Evolutionary conservation across 345 rosid species (phyloP), one percentile per base, ranked within the genome.

Genomic region (Eucalyptus curtisii): DNA sequence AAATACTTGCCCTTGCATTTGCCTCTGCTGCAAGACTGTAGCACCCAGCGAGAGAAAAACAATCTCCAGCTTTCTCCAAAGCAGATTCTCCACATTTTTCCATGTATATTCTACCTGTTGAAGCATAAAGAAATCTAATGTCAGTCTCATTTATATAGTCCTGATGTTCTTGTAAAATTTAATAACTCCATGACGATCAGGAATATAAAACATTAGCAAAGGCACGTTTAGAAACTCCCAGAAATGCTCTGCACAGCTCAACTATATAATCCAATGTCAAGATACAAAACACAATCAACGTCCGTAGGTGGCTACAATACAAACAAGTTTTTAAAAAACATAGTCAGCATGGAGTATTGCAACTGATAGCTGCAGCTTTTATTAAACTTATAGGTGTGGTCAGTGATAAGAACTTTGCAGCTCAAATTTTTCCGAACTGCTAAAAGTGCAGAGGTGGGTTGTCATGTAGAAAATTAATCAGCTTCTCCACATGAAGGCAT

Each of bases 101-200:
- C 10, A 91, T 30, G 68, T 91, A 94, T 40, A 92, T 90, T 49
- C 82, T 89, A n/a, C 93, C 95, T 94, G 91, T 85, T 87, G 66
- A 85, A 25, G 50, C 15, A 48, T 85, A 85, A 85, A 48, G 14
- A 44, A 66, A 13, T 64, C 7, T n/a, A 64, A 14, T 2, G 71
- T 64, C 37, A 64, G 71, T n/a, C 71, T 61, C 16, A 61, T 64
- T 64, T n/a, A n/a, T n/a, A 64, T 9, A 13, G 71, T n/a, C 71
- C 8, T 30, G 19, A 64, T 64, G 71, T n/a, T n/a, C 9, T 4
- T 15, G 71, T 14, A 13, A 64, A 14, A 64, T 30, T 14, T 30
- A 9, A 48, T 49, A 52, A 50, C 37, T 53, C 14, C 44, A 53
- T 25, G 45, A 30, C 6, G 25, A 30, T 52, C 25, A 40, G 50